Evolutionary conservation across 768 basidiomycete genomes (phyloP), one percentile per base, ranked within the genome.

Genomic region (Calocybe cyanea): DNA sequence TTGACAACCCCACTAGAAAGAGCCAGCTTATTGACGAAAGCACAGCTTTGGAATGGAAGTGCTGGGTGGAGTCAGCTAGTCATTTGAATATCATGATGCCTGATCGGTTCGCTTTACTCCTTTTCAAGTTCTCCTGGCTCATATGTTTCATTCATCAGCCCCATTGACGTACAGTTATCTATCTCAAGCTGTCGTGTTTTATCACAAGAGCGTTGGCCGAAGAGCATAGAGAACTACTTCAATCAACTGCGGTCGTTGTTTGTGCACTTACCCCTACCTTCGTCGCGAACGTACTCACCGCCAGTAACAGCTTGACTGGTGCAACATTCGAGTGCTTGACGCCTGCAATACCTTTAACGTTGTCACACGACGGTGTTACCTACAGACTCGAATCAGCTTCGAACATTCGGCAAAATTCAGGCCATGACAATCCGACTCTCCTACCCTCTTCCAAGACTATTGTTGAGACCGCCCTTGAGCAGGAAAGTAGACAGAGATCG

Each of bases 91-190:
- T 83, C 15, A 66, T 81, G 70, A 62, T 83, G 53, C 81, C 81
- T 32, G 74, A 81, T 55, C 71, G 80, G 82, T 80, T n/a, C 35
- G 42, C 48, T 31, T 8, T 32, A 4, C 15, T 33, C n/a, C 25
- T 6, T 25, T 20, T 38, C 7, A 31, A 17, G 39, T 24, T 43
- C 13, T 11, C 20, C 30, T 17, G 33, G 35, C 32, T 13, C 43
- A 43, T 15, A 6, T 7, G 38, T 28, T 11, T 14, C 7, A 19
- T 25, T 44, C n/a, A 6, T 42, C 48, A 83, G 81, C 18, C 72
- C 78, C 10, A 70, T 81, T 68, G 83, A 86, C 55, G 54, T 83
- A 25, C 78, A 71, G 23, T 64, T 86, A 43, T 65, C 71, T 21
- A 56, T 70, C 18, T 65, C 68, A 23, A 63, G 70, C 40, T 60